Conservation (phyloP, 768 basidiomycete species). For the Pulveroboletus sp. region DNA sequence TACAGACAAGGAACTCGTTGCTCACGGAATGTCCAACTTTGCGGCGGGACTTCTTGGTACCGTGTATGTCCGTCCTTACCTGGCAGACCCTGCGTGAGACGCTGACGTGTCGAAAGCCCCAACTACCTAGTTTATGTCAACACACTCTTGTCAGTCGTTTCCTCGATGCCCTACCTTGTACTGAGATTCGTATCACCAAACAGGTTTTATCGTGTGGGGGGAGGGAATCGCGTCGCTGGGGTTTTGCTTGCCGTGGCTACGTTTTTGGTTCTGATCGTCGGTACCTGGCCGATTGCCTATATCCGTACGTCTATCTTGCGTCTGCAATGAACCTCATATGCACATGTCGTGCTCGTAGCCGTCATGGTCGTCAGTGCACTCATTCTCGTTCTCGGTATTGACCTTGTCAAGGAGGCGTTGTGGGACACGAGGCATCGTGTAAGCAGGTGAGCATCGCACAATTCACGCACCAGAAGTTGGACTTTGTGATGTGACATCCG, state of each 20-base stretch:
- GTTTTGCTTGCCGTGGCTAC: slow-evolving; percentile 81
- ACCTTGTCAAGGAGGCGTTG: slow-evolving; percentile 90
- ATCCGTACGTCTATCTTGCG: slow-evolving; percentile 58
- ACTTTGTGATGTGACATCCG: slow-evolving; percentile 8
- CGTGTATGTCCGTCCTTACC: slow-evolving; percentile 52
- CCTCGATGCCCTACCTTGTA: background rate
- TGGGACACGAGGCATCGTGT: slow-evolving; percentile 94
- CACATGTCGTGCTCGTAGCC: slow-evolving; percentile 40
- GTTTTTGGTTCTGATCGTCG: slow-evolving; percentile 65
- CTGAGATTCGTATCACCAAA: background rate
- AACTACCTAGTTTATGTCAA: slow-evolving; percentile 89
- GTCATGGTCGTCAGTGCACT: slow-evolving; percentile 88
- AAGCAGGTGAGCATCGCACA: slow-evolving; percentile 49
- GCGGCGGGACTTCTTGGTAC: slow-evolving; percentile 75
- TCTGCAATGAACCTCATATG: background rate
- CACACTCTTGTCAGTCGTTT: slow-evolving; percentile 57
- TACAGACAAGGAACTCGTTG: slow-evolving; percentile 88
- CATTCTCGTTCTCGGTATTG: slow-evolving; percentile 92
- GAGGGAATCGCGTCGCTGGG: slow-evolving; percentile 76
- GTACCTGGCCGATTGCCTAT: slow-evolving; percentile 86
- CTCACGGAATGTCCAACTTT: slow-evolving; percentile 89
- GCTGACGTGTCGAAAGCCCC: slow-evolving; percentile 41
- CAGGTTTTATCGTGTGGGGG: slow-evolving; percentile 91
- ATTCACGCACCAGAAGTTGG: background rate
- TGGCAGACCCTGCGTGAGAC: background rate